Percentiles rank a stretch among this genome's conserved stretches.
These are phyloP conservation scores for Tylopilus plumbeoviolaceoides DNA, from an alignment of 768 basidiomycete genomes.

Conservation along the genomic window DNA sequence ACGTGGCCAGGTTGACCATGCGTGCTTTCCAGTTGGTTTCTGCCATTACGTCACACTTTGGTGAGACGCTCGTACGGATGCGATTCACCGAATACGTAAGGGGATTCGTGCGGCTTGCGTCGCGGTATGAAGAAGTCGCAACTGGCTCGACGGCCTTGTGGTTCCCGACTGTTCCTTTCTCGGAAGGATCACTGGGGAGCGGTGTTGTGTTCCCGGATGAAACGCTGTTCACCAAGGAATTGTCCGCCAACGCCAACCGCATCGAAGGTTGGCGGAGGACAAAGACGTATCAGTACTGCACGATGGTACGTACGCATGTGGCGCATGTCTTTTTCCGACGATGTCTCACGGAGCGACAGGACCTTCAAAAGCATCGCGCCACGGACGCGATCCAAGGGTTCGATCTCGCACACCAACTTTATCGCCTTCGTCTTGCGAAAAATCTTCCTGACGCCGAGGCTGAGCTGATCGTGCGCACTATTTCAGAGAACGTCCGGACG, in stretches of 20 bases:
- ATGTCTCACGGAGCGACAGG: conserved; percentile 41
- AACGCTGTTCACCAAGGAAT: conserved; percentile 56
- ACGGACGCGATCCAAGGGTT: conserved; percentile 68
- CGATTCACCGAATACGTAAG: conserved; percentile 86
- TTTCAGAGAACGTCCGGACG: conserved; percentile 66
- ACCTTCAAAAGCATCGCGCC: conserved; percentile 54
- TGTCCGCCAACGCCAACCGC: conserved; percentile 70
- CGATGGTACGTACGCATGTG: conserved; percentile 48
- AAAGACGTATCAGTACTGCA: conserved; percentile 69
- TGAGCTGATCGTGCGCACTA: conserved; percentile 65
- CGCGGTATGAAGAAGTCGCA: conserved; percentile 86
- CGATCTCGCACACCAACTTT: conserved; percentile 84
- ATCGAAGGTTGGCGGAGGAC: conserved; percentile 94
- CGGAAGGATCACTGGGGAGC: conserved; percentile 56
- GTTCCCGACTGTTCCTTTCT: conserved; percentile 55
- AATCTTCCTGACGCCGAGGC: conserved; percentile 71
- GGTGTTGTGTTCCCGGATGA: conserved; percentile 83
- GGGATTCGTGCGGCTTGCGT: conserved; percentile 85
- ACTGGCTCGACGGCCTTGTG: conserved; percentile 72
- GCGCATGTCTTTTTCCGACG: neutral
- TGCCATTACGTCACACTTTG: conserved; percentile 89
- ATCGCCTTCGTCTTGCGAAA: conserved; percentile 71
- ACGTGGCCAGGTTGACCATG: neutral
- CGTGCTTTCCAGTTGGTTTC: conserved; percentile 52
- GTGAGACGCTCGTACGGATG: conserved; percentile 82